phyloP scores from a whole-genome alignment of 257 asterid species.

The Petunia axillaris region DNA sequence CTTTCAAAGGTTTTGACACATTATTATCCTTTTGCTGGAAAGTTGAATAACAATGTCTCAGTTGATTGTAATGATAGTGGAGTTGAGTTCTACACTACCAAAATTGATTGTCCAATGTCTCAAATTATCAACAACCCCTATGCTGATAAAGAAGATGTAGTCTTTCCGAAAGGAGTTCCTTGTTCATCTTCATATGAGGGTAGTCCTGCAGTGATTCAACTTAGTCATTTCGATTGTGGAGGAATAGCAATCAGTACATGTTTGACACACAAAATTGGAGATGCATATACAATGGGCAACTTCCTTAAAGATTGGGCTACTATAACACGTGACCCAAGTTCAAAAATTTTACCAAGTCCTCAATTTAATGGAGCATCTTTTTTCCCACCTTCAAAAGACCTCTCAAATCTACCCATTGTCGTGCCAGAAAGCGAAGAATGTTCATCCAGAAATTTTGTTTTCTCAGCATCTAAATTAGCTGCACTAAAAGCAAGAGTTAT shows the following conservation, averaged over 20 bases:
- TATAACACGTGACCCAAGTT: neutral
- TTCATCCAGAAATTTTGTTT: neutral
- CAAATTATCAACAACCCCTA: neutral
- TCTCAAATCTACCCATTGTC: neutral
- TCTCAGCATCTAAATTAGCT: neutral
- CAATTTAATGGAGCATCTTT: neutral
- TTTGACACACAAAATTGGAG: neutral
- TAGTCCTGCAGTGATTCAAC: constrained; percentile 10
- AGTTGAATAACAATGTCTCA: neutral
- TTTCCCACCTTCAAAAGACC: neutral
- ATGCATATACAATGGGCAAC: neutral
- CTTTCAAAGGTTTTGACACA: neutral
- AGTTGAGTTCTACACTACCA: neutral
- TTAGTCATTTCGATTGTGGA: neutral
- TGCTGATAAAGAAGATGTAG: neutral
- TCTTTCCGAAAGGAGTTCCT: neutral
- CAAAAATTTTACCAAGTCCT: neutral
- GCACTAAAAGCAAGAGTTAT: neutral
- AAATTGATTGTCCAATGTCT: constrained; percentile 17
- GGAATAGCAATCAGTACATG: constrained; percentile 6
- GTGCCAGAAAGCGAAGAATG: neutral
- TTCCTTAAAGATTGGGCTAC: neutral
- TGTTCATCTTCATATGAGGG: neutral
- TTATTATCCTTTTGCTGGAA: constrained; percentile 20
- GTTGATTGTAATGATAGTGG: constrained; percentile 14